Percentiles rank a stretch among this genome's conserved stretches.
Conservation (phyloP, 352 stramenopile genomes). For the Phytophthora colocasiae region DNA sequence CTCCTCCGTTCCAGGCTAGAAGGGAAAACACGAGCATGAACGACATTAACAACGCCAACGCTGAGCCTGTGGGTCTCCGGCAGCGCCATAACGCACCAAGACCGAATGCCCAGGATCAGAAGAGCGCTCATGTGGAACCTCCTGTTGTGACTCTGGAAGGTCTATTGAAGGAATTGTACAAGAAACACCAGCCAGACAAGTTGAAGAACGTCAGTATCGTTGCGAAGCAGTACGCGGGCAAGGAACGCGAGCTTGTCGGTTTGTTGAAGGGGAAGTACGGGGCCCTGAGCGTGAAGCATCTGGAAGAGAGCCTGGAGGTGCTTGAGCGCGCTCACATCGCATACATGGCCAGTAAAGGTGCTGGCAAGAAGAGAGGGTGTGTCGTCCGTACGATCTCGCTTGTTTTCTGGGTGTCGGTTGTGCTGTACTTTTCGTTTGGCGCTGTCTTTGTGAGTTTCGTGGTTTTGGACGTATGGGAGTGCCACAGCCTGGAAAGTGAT, state of each 20-base stretch:
- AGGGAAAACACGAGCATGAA: slow-evolving; percentile 4
- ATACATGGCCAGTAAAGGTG: slow-evolving; percentile 13
- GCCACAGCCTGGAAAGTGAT: slow-evolving; percentile 24
- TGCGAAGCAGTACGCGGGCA: slow-evolving; percentile 65
- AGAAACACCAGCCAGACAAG: slow-evolving; percentile 79
- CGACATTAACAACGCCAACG: not conserved
- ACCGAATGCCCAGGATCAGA: slow-evolving; percentile 8
- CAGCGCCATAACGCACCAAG: slow-evolving; percentile 29
- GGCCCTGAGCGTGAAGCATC: slow-evolving; percentile 70
- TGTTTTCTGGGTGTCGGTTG: slow-evolving; percentile 39
- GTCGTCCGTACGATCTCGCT: slow-evolving; percentile 37
- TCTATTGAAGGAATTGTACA: slow-evolving; percentile 74
- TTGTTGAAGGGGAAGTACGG: slow-evolving; percentile 79
- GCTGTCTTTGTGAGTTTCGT: slow-evolving; percentile 42
- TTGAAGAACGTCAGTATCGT: slow-evolving; percentile 67
- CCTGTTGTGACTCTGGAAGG: slow-evolving; percentile 53
- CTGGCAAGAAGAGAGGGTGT: slow-evolving; percentile 38
- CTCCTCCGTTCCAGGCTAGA: slow-evolving; percentile 2
- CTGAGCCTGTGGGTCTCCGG: slow-evolving; percentile 30
- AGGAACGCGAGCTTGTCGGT: slow-evolving; percentile 67
- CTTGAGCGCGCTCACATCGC: slow-evolving; percentile 38
- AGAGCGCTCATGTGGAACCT: slow-evolving; percentile 4
- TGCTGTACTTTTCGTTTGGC: slow-evolving; percentile 40
- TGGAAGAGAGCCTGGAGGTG: slow-evolving; percentile 65
- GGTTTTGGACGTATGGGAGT: slow-evolving; percentile 47